Evolutionary conservation across 768 basidiomycete species (phyloP), one percentile per base, ranked within the genome.

Genomic region (Infundibulicybe gibba): DNA sequence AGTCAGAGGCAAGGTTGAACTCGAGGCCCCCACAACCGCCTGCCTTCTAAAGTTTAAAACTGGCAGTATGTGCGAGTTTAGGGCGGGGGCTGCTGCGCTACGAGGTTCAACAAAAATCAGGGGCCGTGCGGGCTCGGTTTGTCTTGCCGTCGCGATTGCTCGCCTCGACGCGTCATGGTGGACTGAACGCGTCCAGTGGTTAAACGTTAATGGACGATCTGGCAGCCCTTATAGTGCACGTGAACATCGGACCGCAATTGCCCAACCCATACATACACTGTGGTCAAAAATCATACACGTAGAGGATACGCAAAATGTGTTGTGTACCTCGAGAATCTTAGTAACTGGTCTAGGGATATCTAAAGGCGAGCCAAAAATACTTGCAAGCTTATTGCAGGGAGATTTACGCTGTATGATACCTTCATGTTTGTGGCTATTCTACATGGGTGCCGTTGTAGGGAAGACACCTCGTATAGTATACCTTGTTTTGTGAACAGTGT

Each of bases 401-500:
- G 93, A 97, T 64, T 60, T 97, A 14, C 43, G 10, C 61, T 67
- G 91, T 90, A 61, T 57, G 86, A 70, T 3, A 16, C 2, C 15
- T 15, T 39, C 35, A 33, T 15, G 32, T 16, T 31, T 17, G 6
- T 16, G 6, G 17, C 30, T 50, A 20, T 43, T 47, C 10, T 40
- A 0, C 35, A 92, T n/a, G 90, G 95, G n/a, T 91, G 87, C 70
- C 94, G 97, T 56, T 95, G 94, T 58, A 90, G 90, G 2, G 92
- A 94, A 64, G 81, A 93, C 49, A 80, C 80, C 0, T 94, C 95
- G 0, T n/a, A n/a, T n/a, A 85, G 82, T 9, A 95, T 95, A 0
- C 97, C 97, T 62, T 97, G 95, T 64, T 97, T 94, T 55, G 77
- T 97, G 25, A 97, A 97, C 54, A 99, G 97, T 0, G 85, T 86